These are phyloP conservation scores for Penicillium corylophilum DNA, from an alignment of 2,329 filamentous ascomycete species.

Conservation along the genomic window DNA sequence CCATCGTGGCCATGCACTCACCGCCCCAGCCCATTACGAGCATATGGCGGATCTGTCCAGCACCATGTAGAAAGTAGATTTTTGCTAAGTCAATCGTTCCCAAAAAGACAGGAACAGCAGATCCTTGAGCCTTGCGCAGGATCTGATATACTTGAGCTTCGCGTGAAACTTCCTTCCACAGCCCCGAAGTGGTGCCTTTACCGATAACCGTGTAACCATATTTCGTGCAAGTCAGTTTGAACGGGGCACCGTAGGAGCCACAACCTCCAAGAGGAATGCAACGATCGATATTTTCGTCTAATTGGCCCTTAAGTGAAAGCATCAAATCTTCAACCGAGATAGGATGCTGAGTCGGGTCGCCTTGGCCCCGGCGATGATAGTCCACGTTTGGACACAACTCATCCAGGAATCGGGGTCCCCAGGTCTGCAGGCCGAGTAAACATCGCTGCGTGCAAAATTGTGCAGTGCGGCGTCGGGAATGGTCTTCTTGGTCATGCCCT, in stretches of 20 bases:
- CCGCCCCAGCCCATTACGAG: constrained; percentile 30
- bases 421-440: constrained; percentile 26
- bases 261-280: constrained; percentile 24
- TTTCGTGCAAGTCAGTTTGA: constrained; percentile 27
- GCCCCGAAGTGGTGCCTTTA: constrained; percentile 28
- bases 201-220: constrained; percentile 30
- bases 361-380: too few relatives aligned
- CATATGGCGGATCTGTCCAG: constrained; percentile 30
- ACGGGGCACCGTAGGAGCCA: constrained; percentile 28
- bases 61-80: constrained; percentile 30
- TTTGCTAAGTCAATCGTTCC: constrained; percentile 12
- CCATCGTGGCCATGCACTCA: not conserved
- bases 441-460: constrained; percentile 31
- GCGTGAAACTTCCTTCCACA: constrained; percentile 12
- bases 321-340: too few relatives aligned
- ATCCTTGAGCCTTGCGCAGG: constrained; percentile 5
- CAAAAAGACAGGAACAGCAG: constrained; percentile 13
- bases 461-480: constrained; percentile 11
- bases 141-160: constrained; percentile 9
- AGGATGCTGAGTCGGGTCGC: too few relatives aligned
- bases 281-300: too few relatives aligned
- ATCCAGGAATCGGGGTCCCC: constrained; percentile 22
- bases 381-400: constrained; percentile 2
- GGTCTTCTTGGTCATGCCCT: constrained; percentile 1
- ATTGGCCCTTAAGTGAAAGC: too few relatives aligned